Conservation (phyloP, 257 asterid genomes). For the Cinchona pubescens region DNA sequence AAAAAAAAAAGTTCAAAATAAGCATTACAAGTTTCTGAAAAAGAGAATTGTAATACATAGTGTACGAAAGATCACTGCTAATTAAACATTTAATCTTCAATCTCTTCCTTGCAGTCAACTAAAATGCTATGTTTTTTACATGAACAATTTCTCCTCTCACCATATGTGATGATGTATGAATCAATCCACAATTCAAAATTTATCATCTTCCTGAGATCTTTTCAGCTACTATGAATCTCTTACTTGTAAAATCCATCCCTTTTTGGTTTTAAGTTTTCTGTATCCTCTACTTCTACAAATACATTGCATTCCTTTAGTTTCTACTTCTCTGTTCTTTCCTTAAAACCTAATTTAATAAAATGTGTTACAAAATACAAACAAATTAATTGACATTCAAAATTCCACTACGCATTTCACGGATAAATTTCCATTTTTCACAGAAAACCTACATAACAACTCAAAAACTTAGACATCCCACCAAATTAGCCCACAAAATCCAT, state of each 20-base stretch:
- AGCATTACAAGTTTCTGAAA: not conserved
- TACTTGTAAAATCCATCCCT: not conserved
- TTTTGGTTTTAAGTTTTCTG: not conserved
- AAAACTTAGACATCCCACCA: not conserved
- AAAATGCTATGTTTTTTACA: not conserved
- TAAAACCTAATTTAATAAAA: too few species aligned
- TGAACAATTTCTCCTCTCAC: not conserved
- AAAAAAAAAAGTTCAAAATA: constrained; percentile 10
- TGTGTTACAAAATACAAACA: too few species aligned
- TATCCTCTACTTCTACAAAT: not conserved
- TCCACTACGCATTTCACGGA: not conserved
- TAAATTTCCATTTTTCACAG: not conserved
- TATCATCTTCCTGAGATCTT: not conserved
- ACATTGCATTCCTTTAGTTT: not conserved
- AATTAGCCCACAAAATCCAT: not conserved
- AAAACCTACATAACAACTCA: not conserved
- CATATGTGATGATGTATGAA: not conserved
- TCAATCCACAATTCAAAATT: not conserved
- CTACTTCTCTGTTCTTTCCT: not conserved
- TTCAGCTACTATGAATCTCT: not conserved
- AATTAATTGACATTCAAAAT: not conserved
- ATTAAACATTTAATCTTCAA: not conserved
- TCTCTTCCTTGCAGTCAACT: not conserved
- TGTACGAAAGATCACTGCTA: not conserved
- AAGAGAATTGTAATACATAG: not conserved